A percentile compares a stretch with the other conserved stretches of the same genome.
phyloP scores from a whole-genome alignment of 352 stramenopile genomes.

The Pythium rishiriense region DNA sequence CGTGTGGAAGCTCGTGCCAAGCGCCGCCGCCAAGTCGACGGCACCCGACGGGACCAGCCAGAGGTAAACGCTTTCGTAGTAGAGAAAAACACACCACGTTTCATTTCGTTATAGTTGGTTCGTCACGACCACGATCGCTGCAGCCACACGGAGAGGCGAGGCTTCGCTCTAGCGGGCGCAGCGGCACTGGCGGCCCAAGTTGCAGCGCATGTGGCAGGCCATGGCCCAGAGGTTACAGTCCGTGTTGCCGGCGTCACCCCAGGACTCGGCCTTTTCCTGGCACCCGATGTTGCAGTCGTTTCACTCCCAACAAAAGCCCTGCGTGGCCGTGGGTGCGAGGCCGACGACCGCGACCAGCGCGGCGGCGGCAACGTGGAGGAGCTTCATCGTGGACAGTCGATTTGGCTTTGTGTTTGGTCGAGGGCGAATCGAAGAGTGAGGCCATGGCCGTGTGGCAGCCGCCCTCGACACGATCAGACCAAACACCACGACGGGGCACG shows the following conservation, averaged over 20 bases:
- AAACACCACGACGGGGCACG: no score
- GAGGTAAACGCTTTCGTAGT: no score
- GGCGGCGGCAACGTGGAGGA: not conserved
- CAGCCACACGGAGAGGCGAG: no score
- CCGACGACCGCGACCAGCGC: not conserved
- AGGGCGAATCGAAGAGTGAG: not conserved
- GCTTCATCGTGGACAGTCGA: no score
- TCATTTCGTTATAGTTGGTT: not conserved
- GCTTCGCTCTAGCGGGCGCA: no score
- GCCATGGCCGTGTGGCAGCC: no score
- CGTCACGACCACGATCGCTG: no score
- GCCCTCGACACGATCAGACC: no score
- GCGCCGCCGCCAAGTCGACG: not conserved
- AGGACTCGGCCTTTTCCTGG: not conserved
- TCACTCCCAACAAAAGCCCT: not conserved
- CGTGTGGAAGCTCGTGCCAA: conserved; percentile 43
- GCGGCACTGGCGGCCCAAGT: not conserved
- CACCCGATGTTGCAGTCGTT: not conserved
- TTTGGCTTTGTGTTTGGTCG: not conserved
- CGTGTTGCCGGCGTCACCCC: not conserved
- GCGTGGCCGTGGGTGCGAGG: no score
- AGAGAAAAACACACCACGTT: not conserved
- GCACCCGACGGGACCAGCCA: no score
- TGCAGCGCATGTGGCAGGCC: not conserved
- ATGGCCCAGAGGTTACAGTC: not conserved